Evolutionary conservation across 2,329 filamentous ascomycete genomes (phyloP).

Genomic region (Oidium heveae): DNA sequence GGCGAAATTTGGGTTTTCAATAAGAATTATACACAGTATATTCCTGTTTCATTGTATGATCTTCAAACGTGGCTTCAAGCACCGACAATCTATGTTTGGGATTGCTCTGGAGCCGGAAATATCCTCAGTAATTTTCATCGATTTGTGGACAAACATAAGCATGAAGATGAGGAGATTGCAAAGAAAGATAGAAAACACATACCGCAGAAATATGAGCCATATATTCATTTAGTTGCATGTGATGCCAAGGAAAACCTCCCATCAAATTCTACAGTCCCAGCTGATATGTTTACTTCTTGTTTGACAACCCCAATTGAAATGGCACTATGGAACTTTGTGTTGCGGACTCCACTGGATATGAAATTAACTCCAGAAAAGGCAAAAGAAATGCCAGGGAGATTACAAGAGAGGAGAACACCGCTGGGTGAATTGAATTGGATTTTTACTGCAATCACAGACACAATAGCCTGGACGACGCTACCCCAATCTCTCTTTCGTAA

Average conservation of each 20-base stretch:
- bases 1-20: slow-evolving; percentile 99
- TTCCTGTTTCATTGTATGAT: slow-evolving; percentile 86
- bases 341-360: slow-evolving; percentile 47
- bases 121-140: slow-evolving; percentile 88
- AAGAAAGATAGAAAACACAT: slow-evolving; percentile 61
- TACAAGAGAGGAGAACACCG: slow-evolving; percentile 81
- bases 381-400: slow-evolving; percentile 66
- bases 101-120: slow-evolving; percentile 88
- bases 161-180: slow-evolving; percentile 50
- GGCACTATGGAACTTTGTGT: slow-evolving; percentile 83
- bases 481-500: slow-evolving; percentile 83
- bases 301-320: slow-evolving; percentile 95
- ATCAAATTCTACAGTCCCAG: slow-evolving; percentile 78
- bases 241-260: slow-evolving; percentile 76
- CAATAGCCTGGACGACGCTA: slow-evolving; percentile 91
- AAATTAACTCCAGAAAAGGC: slow-evolving; percentile 58
- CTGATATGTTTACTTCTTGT: slow-evolving; percentile 88
- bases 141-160: slow-evolving; percentile 84
- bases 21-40: slow-evolving; percentile 96
- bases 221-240: slow-evolving; percentile 82
- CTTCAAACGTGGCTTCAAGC: slow-evolving; percentile 88
- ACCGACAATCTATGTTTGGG: slow-evolving; percentile 90
- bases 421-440: slow-evolving; percentile 98
- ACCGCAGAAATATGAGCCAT: slow-evolving; percentile 42
- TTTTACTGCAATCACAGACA: slow-evolving; percentile 95